Evolutionary conservation across 75 land plant species (phyloP), one percentile per base, ranked within the genome.

Genomic region (Gnetum montanum): DNA sequence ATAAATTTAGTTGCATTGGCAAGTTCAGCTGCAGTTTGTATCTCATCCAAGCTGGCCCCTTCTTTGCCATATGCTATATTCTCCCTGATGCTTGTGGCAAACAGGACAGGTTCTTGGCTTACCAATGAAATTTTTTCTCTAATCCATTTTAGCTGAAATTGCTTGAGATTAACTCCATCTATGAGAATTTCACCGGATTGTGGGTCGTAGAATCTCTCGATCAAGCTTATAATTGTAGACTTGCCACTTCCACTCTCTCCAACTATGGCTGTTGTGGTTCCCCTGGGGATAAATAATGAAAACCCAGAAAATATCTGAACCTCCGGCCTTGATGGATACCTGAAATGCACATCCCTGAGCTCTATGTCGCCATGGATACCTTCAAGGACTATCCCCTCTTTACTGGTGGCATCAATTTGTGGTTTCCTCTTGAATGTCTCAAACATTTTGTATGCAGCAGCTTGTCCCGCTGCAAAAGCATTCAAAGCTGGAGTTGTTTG

Each of bases 201-300:
- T 16, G 98, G 98, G 63, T 94, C 96, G 59, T 94, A 94, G 54
- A 94, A 94, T 54, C 98, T 77, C 72, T 94, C 88, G 36, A 94
- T 78, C 20, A 94, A 65, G 56, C 96, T 89, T 13, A 94, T 68
- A 2, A 94, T 90, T n/a, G 96, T 94, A 6, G 98, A 94, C 46
- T 94, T 94, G 23, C 98, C 98, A 64, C 90, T 85, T 43, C 96
- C 96, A 61, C 98, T 94, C 51, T 94, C 81, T 53, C 96, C 98
- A 59, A 94, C 98, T 54, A 94, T 65, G 34, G 98, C 96, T 7
- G 70, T 71, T 41, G 93, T 84, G 0, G 73, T 82, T 5, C 98
- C 95, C 20, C 90, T 65, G 22, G 79, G 77, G n/a, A 93, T 76
- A 18, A 25, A 59, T 11, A 93, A 65, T 41, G 80, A 84, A 57